Evolutionary conservation across 805 yeast genomes (phyloP).

Genomic region (Spathaspora arborariae): DNA sequence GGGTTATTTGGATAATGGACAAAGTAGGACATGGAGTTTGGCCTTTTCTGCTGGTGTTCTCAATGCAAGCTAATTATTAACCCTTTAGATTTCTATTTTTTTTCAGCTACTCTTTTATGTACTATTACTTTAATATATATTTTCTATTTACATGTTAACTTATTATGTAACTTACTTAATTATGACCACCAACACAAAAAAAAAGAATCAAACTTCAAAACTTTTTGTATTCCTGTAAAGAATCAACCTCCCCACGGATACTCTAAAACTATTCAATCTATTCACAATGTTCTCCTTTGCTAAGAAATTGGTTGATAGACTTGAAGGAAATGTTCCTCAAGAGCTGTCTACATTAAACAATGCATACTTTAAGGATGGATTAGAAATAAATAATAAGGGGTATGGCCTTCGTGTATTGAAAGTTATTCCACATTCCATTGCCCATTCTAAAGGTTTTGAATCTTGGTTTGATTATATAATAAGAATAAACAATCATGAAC

Average conservation of each 20-base stretch:
- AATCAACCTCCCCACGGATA: background rate
- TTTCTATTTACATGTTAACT: background rate
- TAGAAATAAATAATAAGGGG: constrained; percentile 35
- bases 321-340: constrained; percentile 24
- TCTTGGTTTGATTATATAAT: constrained; percentile 85
- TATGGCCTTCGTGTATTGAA: constrained; percentile 35
- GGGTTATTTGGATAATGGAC: constrained; percentile 54
- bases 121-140: background rate
- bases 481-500: constrained; percentile 71
- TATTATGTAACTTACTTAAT: background rate
- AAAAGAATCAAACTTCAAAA: background rate
- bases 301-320: constrained; percentile 37
- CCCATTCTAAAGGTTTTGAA: constrained; percentile 47
- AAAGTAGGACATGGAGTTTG: constrained; percentile 59
- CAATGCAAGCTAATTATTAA: constrained; percentile 13
- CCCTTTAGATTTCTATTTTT: background rate
- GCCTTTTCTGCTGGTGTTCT: constrained; percentile 54
- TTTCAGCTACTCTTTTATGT: background rate
- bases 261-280: background rate
- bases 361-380: constrained; percentile 32
- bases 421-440: constrained; percentile 37
- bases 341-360: constrained; percentile 13
- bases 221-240: too few species aligned
- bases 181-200: background rate
- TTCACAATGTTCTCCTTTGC: constrained; percentile 42